Percentiles rank a stretch among this genome's conserved stretches.
These are phyloP conservation scores for Novakomyces olei DNA, from an alignment of 805 yeast genomes.

Conservation along the genomic window DNA sequence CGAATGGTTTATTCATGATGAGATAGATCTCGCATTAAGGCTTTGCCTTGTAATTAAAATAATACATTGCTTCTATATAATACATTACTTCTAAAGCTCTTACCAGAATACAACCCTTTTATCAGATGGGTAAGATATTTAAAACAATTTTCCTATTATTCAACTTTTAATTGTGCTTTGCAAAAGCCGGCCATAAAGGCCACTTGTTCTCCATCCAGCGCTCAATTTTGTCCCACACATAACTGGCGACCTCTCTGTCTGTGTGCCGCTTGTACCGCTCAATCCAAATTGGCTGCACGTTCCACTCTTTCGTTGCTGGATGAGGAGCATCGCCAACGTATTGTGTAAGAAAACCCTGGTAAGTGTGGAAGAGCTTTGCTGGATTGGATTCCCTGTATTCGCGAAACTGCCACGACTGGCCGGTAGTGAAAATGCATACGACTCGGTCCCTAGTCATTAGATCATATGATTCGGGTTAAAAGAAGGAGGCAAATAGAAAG, in stretches of 20 bases:
- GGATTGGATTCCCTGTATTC: slow-evolving; percentile 71
- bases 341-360: slow-evolving; percentile 59
- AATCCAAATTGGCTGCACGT: slow-evolving; percentile 52
- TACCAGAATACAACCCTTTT: no score
- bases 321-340: slow-evolving; percentile 69
- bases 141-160: no score
- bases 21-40: no score
- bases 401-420: slow-evolving; percentile 92
- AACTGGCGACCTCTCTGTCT: slow-evolving; percentile 69
- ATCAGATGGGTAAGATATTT: no score
- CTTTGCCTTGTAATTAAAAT: no score
- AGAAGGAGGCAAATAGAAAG: no score
- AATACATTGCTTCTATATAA: no score
- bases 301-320: slow-evolving; percentile 59
- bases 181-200: slow-evolving; percentile 2
- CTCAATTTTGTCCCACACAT: slow-evolving; percentile 69
- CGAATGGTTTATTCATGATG: no score
- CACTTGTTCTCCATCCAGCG: slow-evolving; percentile 28
- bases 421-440: slow-evolving; percentile 86
- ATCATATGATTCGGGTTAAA: no score
- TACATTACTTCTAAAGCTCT: no score
- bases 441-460: no score
- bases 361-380: slow-evolving; percentile 53
- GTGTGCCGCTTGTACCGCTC: slow-evolving; percentile 48
- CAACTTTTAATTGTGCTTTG: no score